These are phyloP conservation scores for Penicillium expansum DNA, from an alignment of 2,329 filamentous ascomycete genomes.

Conservation along the genomic window DNA sequence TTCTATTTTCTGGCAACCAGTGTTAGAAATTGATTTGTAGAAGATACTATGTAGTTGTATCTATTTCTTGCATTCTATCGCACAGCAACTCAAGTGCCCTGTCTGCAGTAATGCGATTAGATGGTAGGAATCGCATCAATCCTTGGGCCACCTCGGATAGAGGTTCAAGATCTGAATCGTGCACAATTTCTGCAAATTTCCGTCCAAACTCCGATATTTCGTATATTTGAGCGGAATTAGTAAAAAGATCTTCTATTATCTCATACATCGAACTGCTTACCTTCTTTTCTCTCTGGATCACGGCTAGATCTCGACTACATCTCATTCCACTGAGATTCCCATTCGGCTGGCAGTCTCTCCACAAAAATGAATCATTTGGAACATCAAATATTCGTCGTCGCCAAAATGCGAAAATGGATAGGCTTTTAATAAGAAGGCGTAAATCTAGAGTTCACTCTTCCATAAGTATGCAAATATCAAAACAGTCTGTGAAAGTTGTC, in stretches of 20 bases:
- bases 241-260: neutral
- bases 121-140: conserved; percentile 20
- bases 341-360: conserved; percentile 19
- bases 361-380: conserved; percentile 25
- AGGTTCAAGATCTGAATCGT: conserved; percentile 12
- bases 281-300: conserved; percentile 4
- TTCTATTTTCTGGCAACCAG: neutral
- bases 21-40: neutral
- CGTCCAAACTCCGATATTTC: conserved; percentile 12
- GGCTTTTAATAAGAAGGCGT: conserved; percentile 20
- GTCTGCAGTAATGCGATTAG: conserved; percentile 4
- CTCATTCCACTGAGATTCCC: conserved; percentile 18
- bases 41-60: neutral
- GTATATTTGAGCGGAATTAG: conserved; percentile 9
- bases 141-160: conserved; percentile 15
- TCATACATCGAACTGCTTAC: neutral
- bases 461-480: conserved; percentile 16
- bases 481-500: conserved; percentile 29
- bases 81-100: conserved; percentile 14
- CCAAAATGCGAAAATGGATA: conserved; percentile 20
- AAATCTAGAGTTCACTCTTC: conserved; percentile 15
- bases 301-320: conserved; percentile 7
- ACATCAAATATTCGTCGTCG: conserved; percentile 14
- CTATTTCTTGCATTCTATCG: neutral
- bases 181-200: conserved; percentile 12